These are phyloP conservation scores for Phaeotremella fagi DNA, from an alignment of 768 basidiomycete species.

Conservation along the genomic window DNA sequence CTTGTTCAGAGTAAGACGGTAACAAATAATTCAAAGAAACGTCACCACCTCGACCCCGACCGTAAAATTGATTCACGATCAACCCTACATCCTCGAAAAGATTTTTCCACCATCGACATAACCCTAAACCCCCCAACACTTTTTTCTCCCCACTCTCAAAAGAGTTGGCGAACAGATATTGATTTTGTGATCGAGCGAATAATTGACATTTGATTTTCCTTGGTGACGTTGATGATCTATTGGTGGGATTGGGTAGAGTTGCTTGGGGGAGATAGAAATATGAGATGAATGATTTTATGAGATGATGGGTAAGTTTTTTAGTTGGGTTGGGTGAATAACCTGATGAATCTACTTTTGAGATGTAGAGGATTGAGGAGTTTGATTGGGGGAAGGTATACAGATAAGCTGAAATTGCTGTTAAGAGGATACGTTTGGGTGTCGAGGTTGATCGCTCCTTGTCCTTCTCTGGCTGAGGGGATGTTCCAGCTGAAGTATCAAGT, in stretches of 20 bases:
- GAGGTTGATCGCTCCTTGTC: background rate
- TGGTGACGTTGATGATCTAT: constrained; percentile 63
- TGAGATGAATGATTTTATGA: constrained; percentile 64
- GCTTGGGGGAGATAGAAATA: constrained; percentile 60
- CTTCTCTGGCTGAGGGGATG: background rate
- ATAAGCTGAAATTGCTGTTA: constrained; percentile 59
- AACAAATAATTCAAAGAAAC: constrained; percentile 30
- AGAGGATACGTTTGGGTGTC: constrained; percentile 54
- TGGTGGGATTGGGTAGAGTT: no score
- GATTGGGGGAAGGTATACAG: constrained; percentile 67
- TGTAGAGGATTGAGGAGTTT: constrained; percentile 66
- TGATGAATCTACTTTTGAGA: constrained; percentile 92
- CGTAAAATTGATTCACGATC: constrained; percentile 45
- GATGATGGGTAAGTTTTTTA: constrained; percentile 54
- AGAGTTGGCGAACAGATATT: constrained; percentile 93
- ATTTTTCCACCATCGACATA: constrained; percentile 91
- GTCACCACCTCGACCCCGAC: background rate
- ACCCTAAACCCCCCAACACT: constrained; percentile 67
- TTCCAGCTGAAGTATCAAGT: background rate
- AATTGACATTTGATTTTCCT: constrained; percentile 70
- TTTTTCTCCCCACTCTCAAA: constrained; percentile 64
- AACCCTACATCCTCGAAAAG: constrained; percentile 59
- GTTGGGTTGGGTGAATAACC: constrained; percentile 61
- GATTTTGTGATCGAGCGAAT: constrained; percentile 81
- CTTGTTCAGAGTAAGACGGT: constrained; percentile 32